Evolutionary conservation across 2,329 filamentous ascomycete genomes (phyloP).

Genomic region (Dothideomycetes sp.): DNA sequence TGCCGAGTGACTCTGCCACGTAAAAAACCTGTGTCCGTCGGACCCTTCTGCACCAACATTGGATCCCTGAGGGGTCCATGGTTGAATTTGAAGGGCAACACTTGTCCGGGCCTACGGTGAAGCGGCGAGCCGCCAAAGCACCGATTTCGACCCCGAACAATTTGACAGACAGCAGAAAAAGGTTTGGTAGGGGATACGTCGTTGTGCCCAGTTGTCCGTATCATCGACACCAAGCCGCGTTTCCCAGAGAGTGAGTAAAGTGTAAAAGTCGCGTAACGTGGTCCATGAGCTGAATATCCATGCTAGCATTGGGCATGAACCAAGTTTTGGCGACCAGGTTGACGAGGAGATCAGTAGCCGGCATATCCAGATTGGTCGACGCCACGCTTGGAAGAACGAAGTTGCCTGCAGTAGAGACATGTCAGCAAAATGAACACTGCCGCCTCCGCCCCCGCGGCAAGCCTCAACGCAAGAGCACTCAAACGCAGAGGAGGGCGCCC

Average conservation of each 20-base stretch:
- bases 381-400: slow-evolving; percentile 41
- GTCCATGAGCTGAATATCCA: background rate
- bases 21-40: slow-evolving; percentile 10
- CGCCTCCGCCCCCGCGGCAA: slow-evolving; percentile 42
- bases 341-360: slow-evolving; percentile 33
- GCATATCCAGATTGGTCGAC: slow-evolving; percentile 35
- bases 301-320: slow-evolving; percentile 2
- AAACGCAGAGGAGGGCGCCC: slow-evolving; percentile 79
- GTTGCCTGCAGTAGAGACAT: slow-evolving; percentile 35
- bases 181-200: slow-evolving; percentile 16
- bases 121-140: background rate
- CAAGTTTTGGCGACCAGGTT: background rate
- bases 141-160: slow-evolving; percentile 4
- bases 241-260: slow-evolving; percentile 26
- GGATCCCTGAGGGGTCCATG: background rate
- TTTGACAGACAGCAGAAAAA: slow-evolving; percentile 9
- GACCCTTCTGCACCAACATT: slow-evolving; percentile 1
- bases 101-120: background rate
- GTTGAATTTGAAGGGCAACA: slow-evolving; percentile 4
- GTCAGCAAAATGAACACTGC: slow-evolving; percentile 33
- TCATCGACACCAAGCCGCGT: slow-evolving; percentile 34
- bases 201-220: no score
- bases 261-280: slow-evolving; percentile 15
- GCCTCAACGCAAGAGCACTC: slow-evolving; percentile 62
- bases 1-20: slow-evolving; percentile 29